Base-by-base conservation (phyloP, 2,329 filamentous ascomycete species). In the Leptographium galeiforme region DNA sequence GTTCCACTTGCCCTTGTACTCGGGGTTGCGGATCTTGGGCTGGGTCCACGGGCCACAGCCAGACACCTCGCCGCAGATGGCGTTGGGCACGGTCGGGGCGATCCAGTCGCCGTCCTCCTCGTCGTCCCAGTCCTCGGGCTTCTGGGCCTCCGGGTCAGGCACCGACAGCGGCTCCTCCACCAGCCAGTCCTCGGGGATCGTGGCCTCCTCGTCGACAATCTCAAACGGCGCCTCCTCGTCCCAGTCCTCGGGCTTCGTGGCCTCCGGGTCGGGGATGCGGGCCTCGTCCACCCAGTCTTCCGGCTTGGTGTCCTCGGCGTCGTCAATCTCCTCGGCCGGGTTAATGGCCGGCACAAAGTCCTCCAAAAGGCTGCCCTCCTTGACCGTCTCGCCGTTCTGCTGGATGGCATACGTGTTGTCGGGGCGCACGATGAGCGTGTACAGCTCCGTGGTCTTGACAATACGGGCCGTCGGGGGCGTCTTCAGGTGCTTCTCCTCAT, bases 61-160 rank as follows among this genome's bases (percentile, higher is more conserved):
- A 74, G 91, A 90, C 61, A 76, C 87, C 55, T 97, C 91, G 60
- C 84, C 81, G 67, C 93, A 97, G 82, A 95, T 95, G 71, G 91
- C 87, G 82, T 98, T 97, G 68, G 89, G 80, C 53, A 98, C 82
- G 53, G 84, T 89, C 55, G 91, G 93, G 51, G 90, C 74, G 61
- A 95, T 71, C 89, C 90, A 98, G 76, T 98, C 93, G 70, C 93
- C 93, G 70, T 98, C 93, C 76, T 98, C 93, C 76, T 98, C 93
- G 56, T 98, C 91, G 73, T 96, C 91, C 93, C 93, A 98, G 69
- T 97, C 93, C 74, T 95, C 90, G 58, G 93, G 93, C 85, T 97
- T 98, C 76, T 87, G 78, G 51, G 91, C 89, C 75, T 95, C 89
- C 53, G 93, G 93, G 74, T 98, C 93, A 55, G 90, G 80, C 57